A percentile compares a stretch with the other conserved stretches of the same genome.
Conservation (phyloP, 1,284 basidiomycete genomes). For the Cryptococcus depauperatus region DNA sequence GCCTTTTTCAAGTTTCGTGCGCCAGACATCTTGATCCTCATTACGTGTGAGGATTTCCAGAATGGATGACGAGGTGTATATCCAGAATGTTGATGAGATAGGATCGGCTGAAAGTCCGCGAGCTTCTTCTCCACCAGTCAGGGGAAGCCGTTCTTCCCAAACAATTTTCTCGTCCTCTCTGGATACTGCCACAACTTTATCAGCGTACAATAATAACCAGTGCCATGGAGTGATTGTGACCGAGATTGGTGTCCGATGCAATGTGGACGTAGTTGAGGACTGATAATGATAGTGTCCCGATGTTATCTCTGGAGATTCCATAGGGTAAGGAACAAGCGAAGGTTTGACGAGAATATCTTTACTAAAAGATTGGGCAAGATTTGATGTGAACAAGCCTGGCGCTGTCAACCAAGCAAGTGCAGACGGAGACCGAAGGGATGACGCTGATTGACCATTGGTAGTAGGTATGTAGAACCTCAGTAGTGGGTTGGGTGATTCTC, state of each 20-base stretch:
- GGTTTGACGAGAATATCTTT: slow-evolving; percentile 32
- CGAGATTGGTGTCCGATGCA: slow-evolving; percentile 53
- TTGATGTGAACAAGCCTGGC: slow-evolving; percentile 76
- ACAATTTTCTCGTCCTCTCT: slow-evolving; percentile 71
- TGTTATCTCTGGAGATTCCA: slow-evolving; percentile 47
- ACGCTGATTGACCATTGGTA: slow-evolving; percentile 56
- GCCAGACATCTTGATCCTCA: slow-evolving; percentile 93
- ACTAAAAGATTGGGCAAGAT: slow-evolving; percentile 29
- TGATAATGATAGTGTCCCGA: neutral
- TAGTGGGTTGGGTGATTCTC: slow-evolving; percentile 63
- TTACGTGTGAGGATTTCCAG: slow-evolving; percentile 81
- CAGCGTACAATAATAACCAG: slow-evolving; percentile 75
- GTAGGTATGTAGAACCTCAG: slow-evolving; percentile 62
- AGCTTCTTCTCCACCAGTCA: slow-evolving; percentile 64
- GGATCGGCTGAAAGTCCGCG: slow-evolving; percentile 72
- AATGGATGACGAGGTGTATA: slow-evolving; percentile 81
- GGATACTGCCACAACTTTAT: slow-evolving; percentile 70
- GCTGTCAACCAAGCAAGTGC: slow-evolving; percentile 86
- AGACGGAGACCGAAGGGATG: slow-evolving; percentile 51
- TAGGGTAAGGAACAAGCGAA: slow-evolving; percentile 50
- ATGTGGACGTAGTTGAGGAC: slow-evolving; percentile 11
- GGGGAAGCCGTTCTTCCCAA: slow-evolving; percentile 72
- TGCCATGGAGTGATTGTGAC: slow-evolving; percentile 88
- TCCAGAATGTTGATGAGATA: slow-evolving; percentile 84
- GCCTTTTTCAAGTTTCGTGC: slow-evolving; percentile 71